Evolutionary conservation across 1,284 basidiomycete species (phyloP), one percentile per base, ranked within the genome.

Genomic region (Cerrena zonata): DNA sequence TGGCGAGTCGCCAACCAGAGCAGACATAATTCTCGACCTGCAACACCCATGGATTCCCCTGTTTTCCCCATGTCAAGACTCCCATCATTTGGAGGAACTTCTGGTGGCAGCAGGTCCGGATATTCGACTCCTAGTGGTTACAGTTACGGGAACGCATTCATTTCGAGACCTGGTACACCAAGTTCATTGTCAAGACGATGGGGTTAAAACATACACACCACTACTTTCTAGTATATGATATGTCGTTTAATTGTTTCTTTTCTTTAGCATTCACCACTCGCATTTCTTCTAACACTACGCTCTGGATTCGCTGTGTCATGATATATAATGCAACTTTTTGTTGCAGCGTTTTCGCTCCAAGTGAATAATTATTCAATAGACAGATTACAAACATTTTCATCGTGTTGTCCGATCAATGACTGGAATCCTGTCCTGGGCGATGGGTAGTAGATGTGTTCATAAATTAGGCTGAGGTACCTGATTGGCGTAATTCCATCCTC

Each of bases 101-200:
- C 24, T 5, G 7, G 23, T 12, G 69, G 70, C 30, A 64, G 70
- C 5, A 63, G 64, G 21, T 82, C 80, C 42, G 81, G 82, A 18
- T 58, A 58, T 37, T 54, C 56, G 15, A 58, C 54, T 3, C 54
- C 54, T 3, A 45, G 44, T 12, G 24, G 39, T 34, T 37, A 41
- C 23, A 40, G 25, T 37, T 46, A 27, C 7, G 44, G 39, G 11
- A 19, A 5, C 5, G 68, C 75, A 55, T 58, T 74, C 58, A 76
- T 70, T 52, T 87, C 86, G 27, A 70, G 86, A 55, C 82, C 86
- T 27, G 69, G 76, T 38, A 89, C 84, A 24, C 86, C 86, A 0
- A 84, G 79, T 64, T 73, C 76, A 36, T 64, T 78, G 18, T 47
- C 46, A 18, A 47, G 23, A 23, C 37, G 27, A 18, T 27, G 25